These are phyloP conservation scores for Rhodotorula taiwanensis DNA, from an alignment of 768 basidiomycete genomes.

Conservation along the genomic window DNA sequence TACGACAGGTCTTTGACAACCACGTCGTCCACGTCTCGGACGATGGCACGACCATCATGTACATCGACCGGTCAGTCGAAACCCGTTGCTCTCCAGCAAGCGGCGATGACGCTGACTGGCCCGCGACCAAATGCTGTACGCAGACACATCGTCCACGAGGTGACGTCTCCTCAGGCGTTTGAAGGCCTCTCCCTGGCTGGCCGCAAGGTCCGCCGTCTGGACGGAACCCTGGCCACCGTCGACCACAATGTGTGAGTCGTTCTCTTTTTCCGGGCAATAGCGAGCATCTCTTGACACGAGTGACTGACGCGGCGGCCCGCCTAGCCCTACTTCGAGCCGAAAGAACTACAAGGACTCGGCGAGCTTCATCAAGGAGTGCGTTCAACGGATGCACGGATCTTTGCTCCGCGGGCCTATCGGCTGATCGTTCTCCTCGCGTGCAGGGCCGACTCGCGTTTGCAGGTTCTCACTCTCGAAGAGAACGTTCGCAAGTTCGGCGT, in stretches of 20 bases:
- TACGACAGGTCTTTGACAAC: slow-evolving; percentile 73
- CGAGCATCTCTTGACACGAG: no score
- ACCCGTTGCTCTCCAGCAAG: not conserved
- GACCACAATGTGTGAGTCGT: slow-evolving; percentile 60
- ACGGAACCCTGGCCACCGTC: slow-evolving; percentile 81
- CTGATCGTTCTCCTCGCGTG: not conserved
- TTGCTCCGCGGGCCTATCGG: no score
- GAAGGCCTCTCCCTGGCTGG: slow-evolving; percentile 52
- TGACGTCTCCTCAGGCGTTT: slow-evolving; percentile 80
- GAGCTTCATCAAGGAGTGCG: slow-evolving; percentile 65
- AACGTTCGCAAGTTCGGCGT: slow-evolving; percentile 87
- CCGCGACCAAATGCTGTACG: no score
- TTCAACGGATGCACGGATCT: not conserved
- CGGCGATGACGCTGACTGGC: not conserved
- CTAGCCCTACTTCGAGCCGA: slow-evolving; percentile 35
- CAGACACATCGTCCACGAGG: slow-evolving; percentile 69
- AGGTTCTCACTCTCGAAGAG: slow-evolving; percentile 73
- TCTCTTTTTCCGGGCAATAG: no score
- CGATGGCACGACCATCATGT: slow-evolving; percentile 47
- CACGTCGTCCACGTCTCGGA: slow-evolving; percentile 61
- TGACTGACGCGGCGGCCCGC: no score
- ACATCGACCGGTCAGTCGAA: slow-evolving; percentile 44
- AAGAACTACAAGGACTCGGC: slow-evolving; percentile 58
- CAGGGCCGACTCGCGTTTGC: slow-evolving; percentile 66
- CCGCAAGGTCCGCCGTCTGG: slow-evolving; percentile 70